These are phyloP conservation scores for Pelargonium cotyledonis DNA, from an alignment of 441 rosid species.

Conservation along the genomic window DNA sequence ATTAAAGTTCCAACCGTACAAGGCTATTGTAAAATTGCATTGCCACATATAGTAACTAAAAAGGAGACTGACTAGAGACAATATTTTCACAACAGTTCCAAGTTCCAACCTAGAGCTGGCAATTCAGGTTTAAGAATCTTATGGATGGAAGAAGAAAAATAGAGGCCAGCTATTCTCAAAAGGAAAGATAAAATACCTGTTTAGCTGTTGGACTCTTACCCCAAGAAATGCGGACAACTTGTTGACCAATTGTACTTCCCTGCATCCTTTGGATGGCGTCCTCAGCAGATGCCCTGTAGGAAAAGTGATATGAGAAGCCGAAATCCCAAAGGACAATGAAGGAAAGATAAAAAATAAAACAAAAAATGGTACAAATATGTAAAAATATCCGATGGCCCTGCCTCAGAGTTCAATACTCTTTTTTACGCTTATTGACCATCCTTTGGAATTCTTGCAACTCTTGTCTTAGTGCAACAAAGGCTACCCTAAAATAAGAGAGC, in stretches of 20 bases:
- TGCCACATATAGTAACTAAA: neutral
- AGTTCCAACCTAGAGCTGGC: too few relatives aligned
- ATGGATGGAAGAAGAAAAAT: neutral
- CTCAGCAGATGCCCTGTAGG: conserved; percentile 68
- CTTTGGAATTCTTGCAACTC: conserved; percentile 12
- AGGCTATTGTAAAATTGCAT: neutral
- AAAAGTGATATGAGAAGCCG: conserved; percentile 5
- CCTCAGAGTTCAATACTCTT: neutral
- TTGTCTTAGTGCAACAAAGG: conserved; percentile 6
- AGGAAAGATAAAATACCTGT: conserved; percentile 42
- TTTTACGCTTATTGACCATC: neutral
- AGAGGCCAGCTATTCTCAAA: too few relatives aligned
- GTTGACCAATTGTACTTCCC: conserved; percentile 88
- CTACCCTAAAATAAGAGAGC: conserved; percentile 10
- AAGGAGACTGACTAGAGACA: neutral
- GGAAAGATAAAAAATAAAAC: neutral
- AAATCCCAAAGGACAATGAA: neutral
- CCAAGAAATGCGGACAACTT: conserved; percentile 78
- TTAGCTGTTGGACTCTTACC: conserved; percentile 57
- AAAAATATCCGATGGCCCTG: neutral
- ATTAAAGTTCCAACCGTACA: neutral
- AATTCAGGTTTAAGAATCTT: neutral
- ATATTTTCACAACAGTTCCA: neutral
- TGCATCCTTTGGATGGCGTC: conserved; percentile 88
- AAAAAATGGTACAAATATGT: conserved; percentile 8